A percentile compares a stretch with the other conserved stretches of the same genome.
phyloP scores from a whole-genome alignment of 768 basidiomycete species.

The Kwoniella pini region DNA sequence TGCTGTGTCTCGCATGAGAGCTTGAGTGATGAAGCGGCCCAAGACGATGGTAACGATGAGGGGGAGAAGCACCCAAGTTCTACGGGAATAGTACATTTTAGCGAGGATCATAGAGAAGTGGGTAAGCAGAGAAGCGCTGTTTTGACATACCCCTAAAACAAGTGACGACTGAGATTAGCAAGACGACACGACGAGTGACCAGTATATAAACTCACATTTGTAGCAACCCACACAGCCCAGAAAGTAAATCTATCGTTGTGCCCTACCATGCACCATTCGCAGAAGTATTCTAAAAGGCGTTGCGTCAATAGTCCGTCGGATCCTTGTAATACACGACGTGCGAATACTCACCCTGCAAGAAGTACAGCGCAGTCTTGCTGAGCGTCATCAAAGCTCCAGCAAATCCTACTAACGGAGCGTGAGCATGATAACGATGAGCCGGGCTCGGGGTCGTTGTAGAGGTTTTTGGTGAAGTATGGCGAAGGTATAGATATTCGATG shows the following conservation, averaged over 20 bases:
- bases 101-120: background rate
- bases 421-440: slow-evolving; percentile 54
- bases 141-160: slow-evolving; percentile 14
- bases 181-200: too few species aligned
- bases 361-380: slow-evolving; percentile 82
- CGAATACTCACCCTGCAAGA: slow-evolving; percentile 68
- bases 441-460: slow-evolving; percentile 6
- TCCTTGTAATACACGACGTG: too few species aligned
- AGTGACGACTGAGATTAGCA: too few species aligned
- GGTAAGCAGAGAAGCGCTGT: background rate
- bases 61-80: slow-evolving; percentile 78
- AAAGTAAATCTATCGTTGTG: slow-evolving; percentile 66
- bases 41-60: slow-evolving; percentile 63
- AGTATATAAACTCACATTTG: slow-evolving; percentile 61
- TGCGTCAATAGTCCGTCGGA: too few species aligned
- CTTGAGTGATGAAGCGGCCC: slow-evolving; percentile 64
- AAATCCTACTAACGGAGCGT: slow-evolving; percentile 75
- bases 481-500: slow-evolving; percentile 71
- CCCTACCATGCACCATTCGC: slow-evolving; percentile 66
- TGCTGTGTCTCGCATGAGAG: slow-evolving; percentile 47
- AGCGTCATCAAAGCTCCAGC: slow-evolving; percentile 73
- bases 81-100: slow-evolving; percentile 55
- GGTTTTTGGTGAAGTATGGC: slow-evolving; percentile 62
- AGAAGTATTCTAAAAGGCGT: slow-evolving; percentile 46
- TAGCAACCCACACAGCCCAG: slow-evolving; percentile 68